Percentiles rank a stretch among this genome's conserved stretches.
These are phyloP conservation scores for Torrubiella hemipterigena DNA, from an alignment of 2,329 filamentous ascomycete species.

Conservation along the genomic window DNA sequence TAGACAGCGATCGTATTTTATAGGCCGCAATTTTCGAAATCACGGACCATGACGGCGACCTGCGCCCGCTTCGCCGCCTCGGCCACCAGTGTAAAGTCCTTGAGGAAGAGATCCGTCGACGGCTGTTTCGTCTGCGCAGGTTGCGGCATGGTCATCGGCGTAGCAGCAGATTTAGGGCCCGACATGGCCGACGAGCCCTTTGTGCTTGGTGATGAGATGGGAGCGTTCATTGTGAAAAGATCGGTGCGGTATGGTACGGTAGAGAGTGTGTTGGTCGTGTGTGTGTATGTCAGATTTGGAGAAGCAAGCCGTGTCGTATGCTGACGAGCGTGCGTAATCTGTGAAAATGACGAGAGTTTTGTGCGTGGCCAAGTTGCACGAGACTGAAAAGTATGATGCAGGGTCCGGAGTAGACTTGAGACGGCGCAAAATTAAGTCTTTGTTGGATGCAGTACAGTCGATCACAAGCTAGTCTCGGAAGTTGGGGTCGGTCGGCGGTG, in stretches of 20 bases:
- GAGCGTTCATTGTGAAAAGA: constrained; percentile 20
- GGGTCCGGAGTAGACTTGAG: too few relatives aligned
- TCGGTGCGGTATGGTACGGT: too few relatives aligned
- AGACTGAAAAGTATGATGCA: too few relatives aligned
- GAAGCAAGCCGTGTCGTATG: too few relatives aligned
- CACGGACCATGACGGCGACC: constrained; percentile 77
- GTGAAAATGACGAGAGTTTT: too few relatives aligned
- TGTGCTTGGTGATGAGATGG: constrained; percentile 16
- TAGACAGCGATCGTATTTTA: constrained; percentile 12
- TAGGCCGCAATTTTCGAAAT: constrained; percentile 64
- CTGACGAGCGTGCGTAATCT: too few relatives aligned
- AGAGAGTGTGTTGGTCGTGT: too few relatives aligned
- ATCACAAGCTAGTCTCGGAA: too few relatives aligned
- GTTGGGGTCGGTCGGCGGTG: too few relatives aligned
- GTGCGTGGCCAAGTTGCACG: too few relatives aligned
- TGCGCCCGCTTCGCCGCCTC: constrained; percentile 91
- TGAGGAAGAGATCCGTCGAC: constrained; percentile 51
- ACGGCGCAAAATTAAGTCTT: background rate
- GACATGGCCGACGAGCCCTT: constrained; percentile 13
- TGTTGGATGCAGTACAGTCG: constrained; percentile 3
- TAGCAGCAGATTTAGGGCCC: constrained; percentile 9
- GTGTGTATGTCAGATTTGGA: too few relatives aligned
- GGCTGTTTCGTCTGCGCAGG: constrained; percentile 19
- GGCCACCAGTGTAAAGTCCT: constrained; percentile 74
- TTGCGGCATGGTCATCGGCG: constrained; percentile 15